These are phyloP conservation scores for Tetracladium maxilliforme DNA, from an alignment of 2,329 filamentous ascomycete genomes.

Conservation along the genomic window DNA sequence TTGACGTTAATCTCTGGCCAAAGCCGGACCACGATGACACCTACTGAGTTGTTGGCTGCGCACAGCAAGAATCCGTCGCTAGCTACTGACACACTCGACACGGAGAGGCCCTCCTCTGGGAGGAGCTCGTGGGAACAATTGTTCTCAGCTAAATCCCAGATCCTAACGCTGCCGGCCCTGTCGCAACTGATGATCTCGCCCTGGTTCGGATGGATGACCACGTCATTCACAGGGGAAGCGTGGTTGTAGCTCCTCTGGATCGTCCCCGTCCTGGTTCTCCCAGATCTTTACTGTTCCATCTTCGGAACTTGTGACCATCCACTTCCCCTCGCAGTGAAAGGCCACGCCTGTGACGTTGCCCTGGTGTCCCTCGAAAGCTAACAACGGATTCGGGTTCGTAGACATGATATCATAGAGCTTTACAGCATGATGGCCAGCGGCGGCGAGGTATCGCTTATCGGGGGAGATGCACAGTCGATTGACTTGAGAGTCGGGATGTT, in stretches of 20 bases:
- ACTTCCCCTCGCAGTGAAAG: constrained; percentile 97
- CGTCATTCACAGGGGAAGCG: constrained; percentile 81
- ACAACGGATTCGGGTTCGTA: constrained; percentile 84
- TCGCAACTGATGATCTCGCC: constrained; percentile 97
- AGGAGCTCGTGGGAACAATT: constrained; percentile 94
- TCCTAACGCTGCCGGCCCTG: constrained; percentile 76
- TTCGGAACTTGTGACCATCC: constrained; percentile 98
- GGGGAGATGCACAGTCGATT: constrained; percentile 97
- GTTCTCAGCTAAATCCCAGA: constrained; percentile 96
- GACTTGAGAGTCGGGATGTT: constrained; percentile 95
- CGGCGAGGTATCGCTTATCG: constrained; percentile 90
- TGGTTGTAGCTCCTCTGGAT: constrained; percentile 92
- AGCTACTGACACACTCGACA: constrained; percentile 89
- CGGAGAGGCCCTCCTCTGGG: constrained; percentile 85
- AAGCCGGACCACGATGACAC: constrained; percentile 9
- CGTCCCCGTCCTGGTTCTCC: constrained; percentile 74
- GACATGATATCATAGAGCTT: constrained; percentile 99
- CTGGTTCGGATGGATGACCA: constrained; percentile 98
- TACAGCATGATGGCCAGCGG: constrained; percentile 65
- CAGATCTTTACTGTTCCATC: constrained; percentile 96
- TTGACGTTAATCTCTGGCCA: constrained; percentile 6
- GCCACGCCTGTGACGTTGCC: constrained; percentile 93
- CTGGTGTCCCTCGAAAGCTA: constrained; percentile 92
- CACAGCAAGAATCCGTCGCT: constrained; percentile 87
- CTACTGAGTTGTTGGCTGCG: constrained; percentile 79